Evolutionary conservation across 352 stramenopile genomes (phyloP), one percentile per base, ranked within the genome.

Genomic region (Globisporangium spiculum): DNA sequence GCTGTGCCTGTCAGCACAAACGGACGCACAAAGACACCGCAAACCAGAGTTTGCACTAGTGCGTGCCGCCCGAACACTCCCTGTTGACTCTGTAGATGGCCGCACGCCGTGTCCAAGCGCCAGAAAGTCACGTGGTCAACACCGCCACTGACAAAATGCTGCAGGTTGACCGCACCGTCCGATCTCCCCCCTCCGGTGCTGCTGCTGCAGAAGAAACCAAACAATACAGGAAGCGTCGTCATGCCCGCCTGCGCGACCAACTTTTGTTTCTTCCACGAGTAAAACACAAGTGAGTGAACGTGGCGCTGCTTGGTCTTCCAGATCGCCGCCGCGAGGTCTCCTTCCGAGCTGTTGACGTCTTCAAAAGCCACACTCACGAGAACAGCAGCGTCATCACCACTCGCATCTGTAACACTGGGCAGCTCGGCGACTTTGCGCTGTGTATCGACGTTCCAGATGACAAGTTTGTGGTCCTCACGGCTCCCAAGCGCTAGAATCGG

Each of bases 41-140:
- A 91, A 3, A 81, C 22, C 24, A 80, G 73, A 0, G 81, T 84
- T 63, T 90, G 78, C 0, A 84, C 67, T 3, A 89, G 62, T 9
- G 85, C 83, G 55, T 90, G 81, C 10, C 82, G 79, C 14, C 85
- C 85, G 60, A 93, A 93, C 0, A 93, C 75, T 0, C 85, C 83
- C 60, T 80, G 76, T 32, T 91, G 81, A n/a, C 71, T 75, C 26
- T 65, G 68, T 0, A 91, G 55, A 32, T 88, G 79, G 6, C 82
- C 72, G 14, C 78, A 86, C 4, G 81, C 75, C 7, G 74, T 66
- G 22, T 84, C 78, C 2, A 91, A 68, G 18, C 63, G 75, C 83
- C 83, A 93, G 52, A 93, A 91, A 1, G 69, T 88, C 9, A 89
- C 67, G 54, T 93, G 85, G 46, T 91, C 74, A 20, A 93, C 63